Conservation (phyloP, 371 early-diverging fungal genomes). For the Apophysomyces ossiformis region DNA sequence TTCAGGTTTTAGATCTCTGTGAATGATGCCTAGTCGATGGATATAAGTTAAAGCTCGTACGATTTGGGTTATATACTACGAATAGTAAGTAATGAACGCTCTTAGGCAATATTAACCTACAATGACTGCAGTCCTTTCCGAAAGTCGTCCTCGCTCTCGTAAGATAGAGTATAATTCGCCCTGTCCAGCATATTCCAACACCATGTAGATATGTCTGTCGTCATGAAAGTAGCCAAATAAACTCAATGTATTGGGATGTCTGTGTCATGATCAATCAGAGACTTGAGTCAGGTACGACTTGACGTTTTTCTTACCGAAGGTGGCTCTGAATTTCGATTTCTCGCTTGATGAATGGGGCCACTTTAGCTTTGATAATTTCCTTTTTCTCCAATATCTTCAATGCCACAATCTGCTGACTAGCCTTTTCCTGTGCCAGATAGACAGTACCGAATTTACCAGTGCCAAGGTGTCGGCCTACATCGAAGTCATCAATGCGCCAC, state of each 20-base stretch:
- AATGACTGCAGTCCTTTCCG: slow-evolving; percentile 79
- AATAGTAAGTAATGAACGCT: not conserved
- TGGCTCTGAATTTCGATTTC: slow-evolving; percentile 99
- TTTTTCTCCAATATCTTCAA: slow-evolving; percentile 92
- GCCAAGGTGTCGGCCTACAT: slow-evolving; percentile 91
- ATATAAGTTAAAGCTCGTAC: slow-evolving; percentile 77
- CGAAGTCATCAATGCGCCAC: slow-evolving; percentile 95
- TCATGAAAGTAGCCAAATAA: slow-evolving; percentile 99
- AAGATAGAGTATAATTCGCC: slow-evolving; percentile 94
- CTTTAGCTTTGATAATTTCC: slow-evolving; percentile 65
- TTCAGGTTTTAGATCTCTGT: slow-evolving; percentile 83
- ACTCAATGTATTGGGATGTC: slow-evolving; percentile 93
- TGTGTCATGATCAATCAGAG: slow-evolving; percentile 19
- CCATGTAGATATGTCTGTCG: slow-evolving; percentile 87
- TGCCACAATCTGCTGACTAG: slow-evolving; percentile 87
- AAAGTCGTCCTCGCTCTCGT: slow-evolving; percentile 66
- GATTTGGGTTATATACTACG: slow-evolving; percentile 89
- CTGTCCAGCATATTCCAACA: slow-evolving; percentile 95
- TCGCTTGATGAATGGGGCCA: slow-evolving; percentile 53
- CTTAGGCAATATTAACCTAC: slow-evolving; percentile 36
- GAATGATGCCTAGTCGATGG: slow-evolving; percentile 68
- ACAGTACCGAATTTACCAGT: slow-evolving; percentile 98
- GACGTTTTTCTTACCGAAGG: slow-evolving; percentile 59
- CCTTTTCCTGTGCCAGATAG: slow-evolving; percentile 91
- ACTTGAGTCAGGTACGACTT: not conserved